Conservation (phyloP, 2,329 filamentous ascomycete genomes). For the Aureobasidium leucospermi region DNA sequence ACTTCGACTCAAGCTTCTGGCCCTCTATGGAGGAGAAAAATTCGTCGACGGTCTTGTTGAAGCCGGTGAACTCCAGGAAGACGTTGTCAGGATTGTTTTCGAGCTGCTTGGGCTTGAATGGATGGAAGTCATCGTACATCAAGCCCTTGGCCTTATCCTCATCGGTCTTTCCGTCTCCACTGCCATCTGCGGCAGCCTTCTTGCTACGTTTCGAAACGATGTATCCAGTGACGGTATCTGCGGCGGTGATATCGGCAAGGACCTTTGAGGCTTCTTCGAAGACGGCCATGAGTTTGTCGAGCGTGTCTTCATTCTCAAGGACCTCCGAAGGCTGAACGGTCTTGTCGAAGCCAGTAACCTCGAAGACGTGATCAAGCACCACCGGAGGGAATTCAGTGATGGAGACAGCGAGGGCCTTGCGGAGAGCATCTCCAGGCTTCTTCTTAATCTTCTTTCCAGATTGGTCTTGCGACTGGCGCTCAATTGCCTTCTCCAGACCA, state of each 20-base stretch:
- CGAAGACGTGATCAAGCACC: constrained; percentile 78
- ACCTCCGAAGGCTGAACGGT: constrained; percentile 61
- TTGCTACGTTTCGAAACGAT: constrained; percentile 58
- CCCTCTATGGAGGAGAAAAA: constrained; percentile 97
- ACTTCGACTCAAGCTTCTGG: constrained; percentile 76
- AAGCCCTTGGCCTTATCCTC: constrained; percentile 40
- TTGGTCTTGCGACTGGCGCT: constrained; percentile 46
- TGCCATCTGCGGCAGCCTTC: constrained; percentile 22
- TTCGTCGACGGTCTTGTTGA: constrained; percentile 90
- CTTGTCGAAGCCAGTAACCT: constrained; percentile 61
- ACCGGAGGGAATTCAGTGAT: constrained; percentile 86
- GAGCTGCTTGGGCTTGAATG: constrained; percentile 78
- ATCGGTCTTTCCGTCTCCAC: constrained; percentile 29
- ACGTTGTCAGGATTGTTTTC: constrained; percentile 57
- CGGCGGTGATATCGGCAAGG: constrained; percentile 60
- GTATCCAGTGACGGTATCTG: constrained; percentile 66
- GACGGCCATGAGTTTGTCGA: constrained; percentile 61
- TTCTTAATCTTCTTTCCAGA: constrained; percentile 57
- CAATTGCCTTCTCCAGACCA: constrained; percentile 60
- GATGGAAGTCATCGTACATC: constrained; percentile 92
- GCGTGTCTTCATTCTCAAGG: constrained; percentile 54
- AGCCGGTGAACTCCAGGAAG: constrained; percentile 71
- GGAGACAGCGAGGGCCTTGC: constrained; percentile 71
- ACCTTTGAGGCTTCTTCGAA: constrained; percentile 64
- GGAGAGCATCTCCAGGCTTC: constrained; percentile 66